Conservation (phyloP, 345 rosid species). For the Rhodamnia rubescens region DNA sequence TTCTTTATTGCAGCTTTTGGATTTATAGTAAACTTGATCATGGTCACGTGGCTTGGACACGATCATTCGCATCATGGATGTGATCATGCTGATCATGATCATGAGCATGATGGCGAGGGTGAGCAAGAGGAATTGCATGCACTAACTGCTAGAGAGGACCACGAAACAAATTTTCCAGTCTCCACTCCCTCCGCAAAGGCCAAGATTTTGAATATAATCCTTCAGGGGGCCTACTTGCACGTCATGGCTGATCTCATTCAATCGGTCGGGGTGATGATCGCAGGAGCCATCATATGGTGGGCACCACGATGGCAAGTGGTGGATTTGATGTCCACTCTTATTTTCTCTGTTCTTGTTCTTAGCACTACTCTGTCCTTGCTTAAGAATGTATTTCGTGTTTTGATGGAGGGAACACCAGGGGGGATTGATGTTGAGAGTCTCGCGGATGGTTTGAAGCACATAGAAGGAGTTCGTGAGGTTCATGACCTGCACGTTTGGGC, state of each 20-base stretch:
- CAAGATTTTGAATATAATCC: constrained; percentile 47
- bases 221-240: constrained; percentile 82
- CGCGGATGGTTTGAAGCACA: constrained; percentile 30
- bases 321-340: constrained; percentile 61
- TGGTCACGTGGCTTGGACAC: constrained; percentile 74
- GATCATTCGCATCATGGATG: constrained; percentile 28
- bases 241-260: constrained; percentile 68
- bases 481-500: constrained; percentile 85
- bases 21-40: constrained; percentile 49
- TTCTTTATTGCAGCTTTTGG: constrained; percentile 69
- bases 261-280: constrained; percentile 69
- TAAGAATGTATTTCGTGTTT: constrained; percentile 32
- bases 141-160: constrained; percentile 16
- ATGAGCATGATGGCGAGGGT: constrained; percentile 11
- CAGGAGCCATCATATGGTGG: constrained; percentile 60
- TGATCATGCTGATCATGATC: constrained; percentile 7
- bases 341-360: constrained; percentile 49
- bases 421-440: constrained; percentile 37
- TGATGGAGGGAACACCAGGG: constrained; percentile 61
- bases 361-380: constrained; percentile 55
- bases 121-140: constrained; percentile 5
- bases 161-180: constrained; percentile 10
- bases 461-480: constrained; percentile 41
- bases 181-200: constrained; percentile 10
- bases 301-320: constrained; percentile 51